These are phyloP conservation scores for Boechera retrofracta DNA, from an alignment of 345 rosid genomes.

Conservation along the genomic window DNA sequence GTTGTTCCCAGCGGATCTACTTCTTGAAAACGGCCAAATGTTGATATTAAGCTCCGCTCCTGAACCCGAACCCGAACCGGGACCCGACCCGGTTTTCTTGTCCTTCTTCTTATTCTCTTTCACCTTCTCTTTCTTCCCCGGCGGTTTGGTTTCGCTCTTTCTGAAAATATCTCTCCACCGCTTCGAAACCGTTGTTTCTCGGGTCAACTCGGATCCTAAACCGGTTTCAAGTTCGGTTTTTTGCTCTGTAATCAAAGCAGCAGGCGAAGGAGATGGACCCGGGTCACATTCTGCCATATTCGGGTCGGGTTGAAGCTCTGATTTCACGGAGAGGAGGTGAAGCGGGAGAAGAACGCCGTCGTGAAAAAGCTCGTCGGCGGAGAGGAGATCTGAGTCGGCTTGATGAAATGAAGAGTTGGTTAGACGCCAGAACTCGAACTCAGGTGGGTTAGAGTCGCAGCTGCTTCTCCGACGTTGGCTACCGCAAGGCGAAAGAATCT, in stretches of 20 bases:
- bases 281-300: constrained; percentile 27
- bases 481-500: constrained; percentile 37
- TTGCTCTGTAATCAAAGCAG: constrained; percentile 17
- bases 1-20: constrained; percentile 78
- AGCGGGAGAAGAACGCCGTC: constrained; percentile 76
- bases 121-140: constrained; percentile 52
- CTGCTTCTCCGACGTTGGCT: constrained; percentile 45
- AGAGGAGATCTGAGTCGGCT: constrained; percentile 55
- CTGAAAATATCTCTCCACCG: constrained; percentile 76
- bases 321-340: constrained; percentile 46
- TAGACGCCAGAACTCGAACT: constrained; percentile 78
- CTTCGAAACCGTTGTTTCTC: constrained; percentile 52
- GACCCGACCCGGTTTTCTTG: constrained; percentile 44
- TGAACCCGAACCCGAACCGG: constrained; percentile 41
- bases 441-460: constrained; percentile 59
- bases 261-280: constrained; percentile 26
- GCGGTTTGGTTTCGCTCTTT: constrained; percentile 54
- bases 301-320: constrained; percentile 31
- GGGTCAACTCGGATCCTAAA: constrained; percentile 32
- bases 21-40: constrained; percentile 85
- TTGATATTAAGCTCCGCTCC: constrained; percentile 72
- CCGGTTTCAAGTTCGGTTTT: constrained; percentile 34
- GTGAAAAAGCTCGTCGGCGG: constrained; percentile 82
- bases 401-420: constrained; percentile 52
- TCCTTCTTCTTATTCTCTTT: constrained; percentile 40